Percentiles rank a stretch among this genome's conserved stretches.
phyloP scores from a whole-genome alignment of 495 filamentous ascomycete species.

The Penicillium macrosclerotiorum region DNA sequence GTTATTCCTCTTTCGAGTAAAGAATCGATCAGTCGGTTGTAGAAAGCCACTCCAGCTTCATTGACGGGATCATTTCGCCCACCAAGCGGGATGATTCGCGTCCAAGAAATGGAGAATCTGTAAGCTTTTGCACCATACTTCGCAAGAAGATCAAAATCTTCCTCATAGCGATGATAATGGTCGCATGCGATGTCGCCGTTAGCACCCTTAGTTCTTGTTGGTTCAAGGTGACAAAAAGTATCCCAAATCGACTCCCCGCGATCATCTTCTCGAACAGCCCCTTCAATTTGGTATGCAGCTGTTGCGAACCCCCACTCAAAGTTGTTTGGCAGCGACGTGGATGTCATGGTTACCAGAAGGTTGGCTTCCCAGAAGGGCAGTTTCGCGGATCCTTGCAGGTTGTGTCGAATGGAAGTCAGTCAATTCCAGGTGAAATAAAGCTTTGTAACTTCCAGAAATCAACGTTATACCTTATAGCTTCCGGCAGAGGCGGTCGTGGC shows the following conservation, averaged over 20 bases:
- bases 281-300: constrained; percentile 74
- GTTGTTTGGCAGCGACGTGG: constrained; percentile 30
- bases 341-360: neutral
- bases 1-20: constrained; percentile 36
- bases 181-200: constrained; percentile 66
- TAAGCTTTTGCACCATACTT: constrained; percentile 57
- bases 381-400: no score
- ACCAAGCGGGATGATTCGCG: constrained; percentile 58
- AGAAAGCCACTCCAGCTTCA: constrained; percentile 39
- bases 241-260: constrained; percentile 70
- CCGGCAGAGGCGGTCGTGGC: no score
- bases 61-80: constrained; percentile 33
- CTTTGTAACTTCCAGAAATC: no score
- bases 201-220: constrained; percentile 51
- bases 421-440: neutral
- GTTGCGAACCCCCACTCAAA: constrained; percentile 77
- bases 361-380: no score
- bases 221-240: constrained; percentile 64
- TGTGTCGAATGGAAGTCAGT: no score
- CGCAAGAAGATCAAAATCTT: constrained; percentile 66
- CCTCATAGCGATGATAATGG: constrained; percentile 62
- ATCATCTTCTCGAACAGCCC: constrained; percentile 58
- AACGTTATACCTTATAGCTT: constrained; percentile 5
- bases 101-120: constrained; percentile 70
- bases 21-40: constrained; percentile 38